These are phyloP conservation scores for Mucor sp. DNA, from an alignment of 371 early-diverging fungal genomes.

Conservation along the genomic window DNA sequence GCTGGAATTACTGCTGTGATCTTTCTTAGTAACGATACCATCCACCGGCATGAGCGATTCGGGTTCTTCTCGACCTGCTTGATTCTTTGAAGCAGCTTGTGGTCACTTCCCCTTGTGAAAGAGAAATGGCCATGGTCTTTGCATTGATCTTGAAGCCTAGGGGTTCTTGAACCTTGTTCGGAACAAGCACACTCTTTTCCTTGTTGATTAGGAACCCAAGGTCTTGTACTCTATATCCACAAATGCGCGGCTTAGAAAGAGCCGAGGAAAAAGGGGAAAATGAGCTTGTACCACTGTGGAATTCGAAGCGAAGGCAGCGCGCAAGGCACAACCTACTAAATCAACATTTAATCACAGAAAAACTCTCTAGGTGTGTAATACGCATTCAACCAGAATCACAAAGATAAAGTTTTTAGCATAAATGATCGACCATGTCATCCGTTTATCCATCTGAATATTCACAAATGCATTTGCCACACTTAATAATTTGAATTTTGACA, in stretches of 20 bases:
- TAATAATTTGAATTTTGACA: no score
- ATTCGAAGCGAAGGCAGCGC: no score
- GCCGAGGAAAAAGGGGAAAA: conserved; percentile 1
- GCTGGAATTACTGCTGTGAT: conserved; percentile 11
- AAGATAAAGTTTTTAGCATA: no score
- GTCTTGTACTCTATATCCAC: neutral
- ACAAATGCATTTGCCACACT: no score
- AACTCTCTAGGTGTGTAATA: no score
- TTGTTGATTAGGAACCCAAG: conserved; percentile 19
- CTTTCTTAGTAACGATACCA: conserved; percentile 13
- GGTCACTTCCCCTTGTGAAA: neutral
- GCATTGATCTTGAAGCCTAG: conserved; percentile 15
- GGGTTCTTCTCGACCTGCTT: neutral
- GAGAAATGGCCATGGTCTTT: conserved; percentile 9
- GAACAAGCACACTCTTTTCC: conserved; percentile 10
- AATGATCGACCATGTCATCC: no score
- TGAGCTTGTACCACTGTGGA: no score
- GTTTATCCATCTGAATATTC: no score
- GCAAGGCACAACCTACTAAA: no score
- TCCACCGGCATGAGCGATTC: neutral
- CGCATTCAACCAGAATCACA: no score
- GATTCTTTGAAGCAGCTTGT: neutral
- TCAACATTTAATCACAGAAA: no score
- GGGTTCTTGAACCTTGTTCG: conserved; percentile 10
- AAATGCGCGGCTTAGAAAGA: conserved; percentile 6